Conservation (phyloP, 2,329 filamentous ascomycete genomes). For the Botrytis paeoniae region DNA sequence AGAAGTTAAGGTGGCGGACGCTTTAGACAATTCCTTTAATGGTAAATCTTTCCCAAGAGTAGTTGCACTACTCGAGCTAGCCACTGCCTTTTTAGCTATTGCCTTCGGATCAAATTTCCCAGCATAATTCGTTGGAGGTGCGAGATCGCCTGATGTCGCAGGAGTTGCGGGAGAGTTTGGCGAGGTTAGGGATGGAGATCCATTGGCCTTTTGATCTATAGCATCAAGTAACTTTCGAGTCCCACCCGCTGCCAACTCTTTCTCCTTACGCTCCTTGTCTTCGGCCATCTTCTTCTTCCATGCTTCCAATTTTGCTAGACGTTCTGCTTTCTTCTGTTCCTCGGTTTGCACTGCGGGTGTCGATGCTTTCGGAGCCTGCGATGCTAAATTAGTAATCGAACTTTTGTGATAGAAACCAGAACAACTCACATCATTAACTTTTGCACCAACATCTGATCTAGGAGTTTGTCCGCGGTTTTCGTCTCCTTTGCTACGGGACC, state of each 20-base stretch:
- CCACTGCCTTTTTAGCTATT: constrained; percentile 74
- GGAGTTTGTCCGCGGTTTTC: constrained; percentile 57
- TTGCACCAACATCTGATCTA: constrained; percentile 47
- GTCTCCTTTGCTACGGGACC: constrained; percentile 62
- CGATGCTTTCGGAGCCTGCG: constrained; percentile 53
- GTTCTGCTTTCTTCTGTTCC: constrained; percentile 74
- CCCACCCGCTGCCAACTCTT: constrained; percentile 62
- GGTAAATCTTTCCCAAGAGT: constrained; percentile 55
- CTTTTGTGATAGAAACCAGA: neutral
- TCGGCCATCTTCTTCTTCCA: constrained; percentile 89
- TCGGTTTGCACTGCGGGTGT: constrained; percentile 56
- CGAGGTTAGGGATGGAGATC: constrained; percentile 43
- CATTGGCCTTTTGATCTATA: constrained; percentile 67
- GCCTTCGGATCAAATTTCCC: constrained; percentile 86
- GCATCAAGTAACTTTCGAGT: constrained; percentile 66
- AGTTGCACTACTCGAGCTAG: constrained; percentile 53
- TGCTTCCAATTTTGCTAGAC: constrained; percentile 77
- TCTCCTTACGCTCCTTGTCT: constrained; percentile 69
- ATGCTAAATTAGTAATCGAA: constrained; percentile 21
- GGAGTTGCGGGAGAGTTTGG: constrained; percentile 47
- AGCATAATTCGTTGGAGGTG: constrained; percentile 60
- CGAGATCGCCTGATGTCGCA: constrained; percentile 46
- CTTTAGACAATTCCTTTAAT: constrained; percentile 47
- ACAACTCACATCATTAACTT: constrained; percentile 55
- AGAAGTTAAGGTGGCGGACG: constrained; percentile 43